These are phyloP conservation scores for Scalesia atractyloides DNA, from an alignment of 129 eudicot genomes.

Conservation along the genomic window DNA sequence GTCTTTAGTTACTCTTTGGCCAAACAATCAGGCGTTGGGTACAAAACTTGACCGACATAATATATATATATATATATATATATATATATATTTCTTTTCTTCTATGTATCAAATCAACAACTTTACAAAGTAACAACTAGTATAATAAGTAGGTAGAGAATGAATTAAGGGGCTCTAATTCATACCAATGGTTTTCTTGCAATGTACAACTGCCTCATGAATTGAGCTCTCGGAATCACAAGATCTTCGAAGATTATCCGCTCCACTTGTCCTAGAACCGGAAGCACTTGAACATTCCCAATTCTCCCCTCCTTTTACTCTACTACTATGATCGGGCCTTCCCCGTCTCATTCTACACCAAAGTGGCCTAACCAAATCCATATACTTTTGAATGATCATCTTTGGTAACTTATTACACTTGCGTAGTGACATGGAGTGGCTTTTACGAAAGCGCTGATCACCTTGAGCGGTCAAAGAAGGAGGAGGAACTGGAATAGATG, in stretches of 20 bases:
- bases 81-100: neutral
- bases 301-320: constrained; percentile 32
- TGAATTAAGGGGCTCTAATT: constrained; percentile 1
- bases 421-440: constrained; percentile 53
- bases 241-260: constrained; percentile 43
- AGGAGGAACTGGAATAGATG: constrained; percentile 19
- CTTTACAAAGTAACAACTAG: constrained; percentile 13
- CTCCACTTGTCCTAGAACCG: constrained; percentile 55
- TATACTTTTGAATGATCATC: constrained; percentile 51
- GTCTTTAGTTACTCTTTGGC: neutral
- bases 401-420: constrained; percentile 57
- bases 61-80: no score
- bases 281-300: no score
- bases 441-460: constrained; percentile 30
- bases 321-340: constrained; percentile 36
- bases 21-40: neutral
- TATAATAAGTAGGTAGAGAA: neutral
- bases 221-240: constrained; percentile 92
- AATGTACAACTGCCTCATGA: constrained; percentile 90
- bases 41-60: neutral
- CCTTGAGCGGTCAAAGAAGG: constrained; percentile 24
- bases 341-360: constrained; percentile 43
- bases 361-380: constrained; percentile 51
- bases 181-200: constrained; percentile 80
- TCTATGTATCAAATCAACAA: constrained; percentile 1